A percentile compares a stretch with the other conserved stretches of the same genome.
phyloP scores from a whole-genome alignment of 495 filamentous ascomycete species.

The Penicillium manginii region DNA sequence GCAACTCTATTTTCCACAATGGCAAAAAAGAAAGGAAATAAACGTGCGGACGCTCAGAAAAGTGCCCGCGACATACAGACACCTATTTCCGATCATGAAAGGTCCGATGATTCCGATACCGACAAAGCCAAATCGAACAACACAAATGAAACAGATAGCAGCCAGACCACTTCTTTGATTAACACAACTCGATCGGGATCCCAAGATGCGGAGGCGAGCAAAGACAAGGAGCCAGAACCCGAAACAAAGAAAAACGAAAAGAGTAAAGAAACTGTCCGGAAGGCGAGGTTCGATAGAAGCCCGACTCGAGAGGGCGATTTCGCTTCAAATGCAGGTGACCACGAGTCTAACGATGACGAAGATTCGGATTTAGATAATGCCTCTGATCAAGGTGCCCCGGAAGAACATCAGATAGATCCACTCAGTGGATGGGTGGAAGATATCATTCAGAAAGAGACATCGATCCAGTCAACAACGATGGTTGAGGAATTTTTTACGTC shows the following conservation, averaged over 20 bases:
- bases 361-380: neutral
- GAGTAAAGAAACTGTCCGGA: too few species aligned
- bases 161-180: too few species aligned
- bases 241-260: too few species aligned
- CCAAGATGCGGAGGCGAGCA: too few species aligned
- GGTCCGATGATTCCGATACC: neutral
- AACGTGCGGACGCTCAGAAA: neutral
- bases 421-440: constrained; percentile 9
- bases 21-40: neutral
- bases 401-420: constrained; percentile 2
- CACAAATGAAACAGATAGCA: neutral
- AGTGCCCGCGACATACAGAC: neutral
- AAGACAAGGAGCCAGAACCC: too few species aligned
- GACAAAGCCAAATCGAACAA: neutral
- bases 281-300: constrained; percentile 4
- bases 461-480: neutral
- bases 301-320: constrained; percentile 3
- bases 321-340: neutral
- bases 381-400: constrained; percentile 4
- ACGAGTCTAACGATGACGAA: constrained; percentile 4
- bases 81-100: neutral
- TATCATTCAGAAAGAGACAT: constrained; percentile 3
- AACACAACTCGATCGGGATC: too few species aligned
- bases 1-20: neutral
- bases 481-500: constrained; percentile 12